A percentile compares a stretch with the other conserved stretches of the same genome.
These are phyloP conservation scores for Cyclostephanos invisitatus DNA, from an alignment of 108 stramenopile species.

Conservation along the genomic window DNA sequence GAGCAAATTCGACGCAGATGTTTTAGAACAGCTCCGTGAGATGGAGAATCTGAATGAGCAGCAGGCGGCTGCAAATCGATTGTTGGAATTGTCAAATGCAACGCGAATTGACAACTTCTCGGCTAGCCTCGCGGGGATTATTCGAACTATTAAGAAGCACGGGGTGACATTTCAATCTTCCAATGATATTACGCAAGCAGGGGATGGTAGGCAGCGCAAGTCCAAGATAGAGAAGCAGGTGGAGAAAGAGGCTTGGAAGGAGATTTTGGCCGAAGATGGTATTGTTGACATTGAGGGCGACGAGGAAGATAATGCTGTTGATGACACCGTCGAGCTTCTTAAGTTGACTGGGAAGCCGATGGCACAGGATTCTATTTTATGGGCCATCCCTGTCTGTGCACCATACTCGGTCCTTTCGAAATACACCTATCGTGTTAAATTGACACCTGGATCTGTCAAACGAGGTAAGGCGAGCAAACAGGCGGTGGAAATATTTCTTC, in stretches of 20 bases:
- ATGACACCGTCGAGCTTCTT: constrained; percentile 74
- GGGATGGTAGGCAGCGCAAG: constrained; percentile 58
- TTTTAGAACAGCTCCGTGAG: constrained; percentile 67
- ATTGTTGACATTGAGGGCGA: constrained; percentile 63
- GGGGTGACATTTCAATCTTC: constrained; percentile 33
- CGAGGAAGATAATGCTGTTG: constrained; percentile 59
- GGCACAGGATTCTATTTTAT: constrained; percentile 82
- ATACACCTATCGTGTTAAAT: constrained; percentile 87
- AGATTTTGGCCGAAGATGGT: constrained; percentile 79
- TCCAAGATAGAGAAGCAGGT: constrained; percentile 77
- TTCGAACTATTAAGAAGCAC: constrained; percentile 76
- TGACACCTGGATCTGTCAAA: constrained; percentile 85
- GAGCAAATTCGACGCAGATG: constrained; percentile 88
- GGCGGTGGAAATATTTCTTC: constrained; percentile 77
- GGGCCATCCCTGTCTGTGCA: constrained; percentile 92
- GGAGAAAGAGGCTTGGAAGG: constrained; percentile 75
- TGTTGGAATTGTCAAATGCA: constrained; percentile 59
- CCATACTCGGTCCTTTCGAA: constrained; percentile 88
- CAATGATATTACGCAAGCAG: constrained; percentile 9
- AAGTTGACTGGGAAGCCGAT: constrained; percentile 86
- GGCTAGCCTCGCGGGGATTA: constrained; percentile 83
- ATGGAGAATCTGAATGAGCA: constrained; percentile 61
- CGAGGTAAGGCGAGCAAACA: constrained; percentile 87
- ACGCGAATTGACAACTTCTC: constrained; percentile 81
- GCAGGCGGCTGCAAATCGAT: constrained; percentile 64